Conservation (phyloP, 2,329 filamentous ascomycete genomes). For the Botrytis tulipae region DNA sequence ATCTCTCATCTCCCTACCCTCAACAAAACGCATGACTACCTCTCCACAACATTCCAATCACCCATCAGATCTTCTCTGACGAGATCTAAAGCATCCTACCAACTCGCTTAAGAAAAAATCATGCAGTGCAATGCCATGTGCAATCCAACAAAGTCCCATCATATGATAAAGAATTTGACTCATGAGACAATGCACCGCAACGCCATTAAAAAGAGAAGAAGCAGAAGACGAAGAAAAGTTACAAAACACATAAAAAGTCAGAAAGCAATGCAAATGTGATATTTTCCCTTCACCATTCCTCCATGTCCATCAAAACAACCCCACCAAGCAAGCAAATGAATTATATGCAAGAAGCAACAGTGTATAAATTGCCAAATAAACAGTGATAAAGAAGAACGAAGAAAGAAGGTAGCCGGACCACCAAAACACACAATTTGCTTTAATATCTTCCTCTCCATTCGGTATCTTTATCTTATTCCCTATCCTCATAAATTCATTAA, state of each 20-base stretch:
- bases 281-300: background rate
- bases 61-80: background rate
- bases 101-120: background rate
- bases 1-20: background rate
- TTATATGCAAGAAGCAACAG: slow-evolving; percentile 15
- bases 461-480: slow-evolving; percentile 15
- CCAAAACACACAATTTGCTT: slow-evolving; percentile 11
- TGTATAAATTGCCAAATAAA: slow-evolving; percentile 11
- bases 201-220: background rate
- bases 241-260: background rate
- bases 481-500: slow-evolving; percentile 20
- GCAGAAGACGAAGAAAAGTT: background rate
- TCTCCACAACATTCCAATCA: background rate
- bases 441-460: slow-evolving; percentile 9
- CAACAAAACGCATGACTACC: background rate
- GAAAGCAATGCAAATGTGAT: slow-evolving; percentile 6
- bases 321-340: slow-evolving; percentile 9
- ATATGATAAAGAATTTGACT: slow-evolving; percentile 12
- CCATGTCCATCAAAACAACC: background rate
- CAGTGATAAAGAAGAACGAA: background rate
- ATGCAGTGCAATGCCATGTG: slow-evolving; percentile 1
- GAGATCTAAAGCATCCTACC: background rate
- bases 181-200: background rate
- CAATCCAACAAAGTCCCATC: slow-evolving; percentile 14
- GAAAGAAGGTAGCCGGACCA: slow-evolving; percentile 2